Conservation (phyloP, 495 filamentous ascomycete species). For the Podospora tetraspora region DNA sequence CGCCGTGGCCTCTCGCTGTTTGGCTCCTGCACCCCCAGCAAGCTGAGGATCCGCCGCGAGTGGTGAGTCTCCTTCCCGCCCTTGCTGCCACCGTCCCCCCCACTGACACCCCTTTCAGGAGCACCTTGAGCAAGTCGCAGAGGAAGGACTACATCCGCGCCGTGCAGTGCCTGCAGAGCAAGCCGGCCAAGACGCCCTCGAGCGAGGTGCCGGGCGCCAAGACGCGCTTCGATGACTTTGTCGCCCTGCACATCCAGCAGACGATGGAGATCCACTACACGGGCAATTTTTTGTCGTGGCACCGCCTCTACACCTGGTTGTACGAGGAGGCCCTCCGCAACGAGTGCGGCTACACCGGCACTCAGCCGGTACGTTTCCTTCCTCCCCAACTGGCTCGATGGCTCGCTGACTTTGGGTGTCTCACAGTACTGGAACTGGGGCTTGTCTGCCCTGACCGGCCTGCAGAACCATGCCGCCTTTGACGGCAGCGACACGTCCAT, state of each 20-base stretch:
- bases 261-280: conserved; percentile 58
- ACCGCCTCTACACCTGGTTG: conserved; percentile 57
- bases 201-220: conserved; percentile 34
- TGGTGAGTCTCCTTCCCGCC: background rate
- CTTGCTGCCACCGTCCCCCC: too few relatives aligned
- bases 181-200: conserved; percentile 34
- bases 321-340: conserved; percentile 63
- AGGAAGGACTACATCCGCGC: conserved; percentile 55
- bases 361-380: conserved; percentile 29
- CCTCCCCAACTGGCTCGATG: background rate
- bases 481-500: conserved; percentile 26
- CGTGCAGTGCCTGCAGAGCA: conserved; percentile 53
- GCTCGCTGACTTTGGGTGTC: background rate
- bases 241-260: conserved; percentile 60
- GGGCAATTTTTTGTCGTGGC: conserved; percentile 65
- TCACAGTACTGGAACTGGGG: conserved; percentile 25
- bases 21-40: conserved; percentile 6
- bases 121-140: conserved; percentile 37
- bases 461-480: conserved; percentile 19
- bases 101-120: conserved; percentile 23
- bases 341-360: conserved; percentile 64
- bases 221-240: conserved; percentile 61
- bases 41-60: conserved; percentile 12
- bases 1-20: background rate
- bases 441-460: conserved; percentile 34